Conservation (phyloP, 306 rosid species). For the Arachis stenosperma region DNA sequence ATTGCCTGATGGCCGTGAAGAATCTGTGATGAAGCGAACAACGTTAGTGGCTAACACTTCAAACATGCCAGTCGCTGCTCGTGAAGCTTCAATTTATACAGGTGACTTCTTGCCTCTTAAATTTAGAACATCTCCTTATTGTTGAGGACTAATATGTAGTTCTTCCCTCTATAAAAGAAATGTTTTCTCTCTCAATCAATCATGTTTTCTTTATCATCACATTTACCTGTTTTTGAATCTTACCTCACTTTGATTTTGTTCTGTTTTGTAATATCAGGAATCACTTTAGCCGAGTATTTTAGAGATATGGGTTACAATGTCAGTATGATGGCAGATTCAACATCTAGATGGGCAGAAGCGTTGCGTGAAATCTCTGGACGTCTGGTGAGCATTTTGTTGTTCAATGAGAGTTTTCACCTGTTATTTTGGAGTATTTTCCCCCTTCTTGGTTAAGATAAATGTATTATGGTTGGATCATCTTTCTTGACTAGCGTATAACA, state of each 20-base stretch:
- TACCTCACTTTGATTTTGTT: background rate
- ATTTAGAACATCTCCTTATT: background rate
- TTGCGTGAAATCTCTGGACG: slow-evolving; percentile 99
- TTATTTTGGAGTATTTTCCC: background rate
- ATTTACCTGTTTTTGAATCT: background rate
- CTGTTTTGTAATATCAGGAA: slow-evolving; percentile 64
- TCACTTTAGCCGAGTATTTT: slow-evolving; percentile 95
- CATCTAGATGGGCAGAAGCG: slow-evolving; percentile 99
- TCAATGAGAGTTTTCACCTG: slow-evolving; percentile 7
- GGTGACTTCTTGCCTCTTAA: slow-evolving; percentile 52
- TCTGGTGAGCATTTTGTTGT: slow-evolving; percentile 64
- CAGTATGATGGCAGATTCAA: slow-evolving; percentile 99
- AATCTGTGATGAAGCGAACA: slow-evolving; percentile 99
- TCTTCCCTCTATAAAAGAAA: slow-evolving; percentile 6
- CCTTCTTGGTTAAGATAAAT: slow-evolving; percentile 1
- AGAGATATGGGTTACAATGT: slow-evolving; percentile 99
- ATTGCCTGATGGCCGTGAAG: slow-evolving; percentile 99
- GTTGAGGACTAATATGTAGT: slow-evolving; percentile 10
- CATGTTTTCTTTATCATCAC: slow-evolving; percentile 19
- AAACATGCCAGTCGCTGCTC: slow-evolving; percentile 99
- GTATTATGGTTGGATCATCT: slow-evolving; percentile 24
- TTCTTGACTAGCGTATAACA: slow-evolving; percentile 15
- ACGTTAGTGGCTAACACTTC: slow-evolving; percentile 99
- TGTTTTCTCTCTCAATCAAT: slow-evolving; percentile 23
- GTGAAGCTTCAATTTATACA: slow-evolving; percentile 99